Evolutionary conservation across 1,284 basidiomycete species (phyloP).

Genomic region (Sutorius eximius): DNA sequence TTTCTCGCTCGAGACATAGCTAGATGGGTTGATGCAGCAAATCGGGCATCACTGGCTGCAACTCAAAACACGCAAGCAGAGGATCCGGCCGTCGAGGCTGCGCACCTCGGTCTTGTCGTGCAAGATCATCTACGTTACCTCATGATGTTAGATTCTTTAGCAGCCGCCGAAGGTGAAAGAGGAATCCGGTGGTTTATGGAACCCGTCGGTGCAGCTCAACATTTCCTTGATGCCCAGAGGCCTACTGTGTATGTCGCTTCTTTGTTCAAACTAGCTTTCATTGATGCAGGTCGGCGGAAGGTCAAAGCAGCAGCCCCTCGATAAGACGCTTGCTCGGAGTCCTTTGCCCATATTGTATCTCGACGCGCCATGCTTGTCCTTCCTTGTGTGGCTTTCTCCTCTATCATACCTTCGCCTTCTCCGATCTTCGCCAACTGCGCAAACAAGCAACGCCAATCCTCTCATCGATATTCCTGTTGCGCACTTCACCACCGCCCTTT

Average conservation of each 20-base stretch:
- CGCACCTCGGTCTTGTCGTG: constrained; percentile 46
- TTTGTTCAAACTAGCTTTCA: background rate
- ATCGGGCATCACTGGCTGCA: constrained; percentile 47
- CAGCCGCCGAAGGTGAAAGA: constrained; percentile 59
- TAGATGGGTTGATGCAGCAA: constrained; percentile 59
- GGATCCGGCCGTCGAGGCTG: constrained; percentile 48
- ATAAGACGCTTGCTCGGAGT: constrained; percentile 36
- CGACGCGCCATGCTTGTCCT: constrained; percentile 63
- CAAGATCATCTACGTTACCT: constrained; percentile 64
- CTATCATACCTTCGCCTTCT: constrained; percentile 62
- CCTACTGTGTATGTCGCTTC: constrained; percentile 15
- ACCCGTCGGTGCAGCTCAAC: constrained; percentile 38
- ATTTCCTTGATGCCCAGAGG: constrained; percentile 24
- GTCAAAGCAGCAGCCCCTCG: constrained; percentile 25
- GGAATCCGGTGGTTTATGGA: constrained; percentile 76
- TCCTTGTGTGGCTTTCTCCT: constrained; percentile 69
- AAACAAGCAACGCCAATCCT: constrained; percentile 7
- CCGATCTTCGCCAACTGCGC: constrained; percentile 35
- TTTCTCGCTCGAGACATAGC: constrained; percentile 57
- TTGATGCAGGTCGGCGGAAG: constrained; percentile 14
- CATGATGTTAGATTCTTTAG: constrained; percentile 67
- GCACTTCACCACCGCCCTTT: constrained; percentile 49
- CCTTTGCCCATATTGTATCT: constrained; percentile 69
- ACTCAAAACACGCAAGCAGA: constrained; percentile 12
- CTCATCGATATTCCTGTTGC: constrained; percentile 51